A percentile compares a stretch with the other conserved stretches of the same genome.
phyloP scores from a whole-genome alignment of 129 eudicot species.

The Pseudognaphalium luteoalbum region DNA sequence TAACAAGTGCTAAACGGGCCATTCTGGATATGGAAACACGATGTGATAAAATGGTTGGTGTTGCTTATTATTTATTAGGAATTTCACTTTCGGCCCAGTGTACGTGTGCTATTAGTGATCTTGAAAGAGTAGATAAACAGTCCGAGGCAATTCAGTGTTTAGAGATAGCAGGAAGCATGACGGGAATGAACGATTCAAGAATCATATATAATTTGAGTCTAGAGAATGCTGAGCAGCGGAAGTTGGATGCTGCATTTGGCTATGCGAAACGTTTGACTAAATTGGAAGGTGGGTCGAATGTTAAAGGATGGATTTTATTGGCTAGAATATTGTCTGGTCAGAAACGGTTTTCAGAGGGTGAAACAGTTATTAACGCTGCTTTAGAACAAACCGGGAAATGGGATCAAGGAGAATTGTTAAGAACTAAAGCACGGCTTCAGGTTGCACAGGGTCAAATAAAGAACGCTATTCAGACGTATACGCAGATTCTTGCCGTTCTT shows the following conservation, averaged over 20 bases:
- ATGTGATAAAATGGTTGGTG: conserved; percentile 57
- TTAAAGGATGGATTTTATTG: conserved; percentile 66
- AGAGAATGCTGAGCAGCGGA: conserved; percentile 86
- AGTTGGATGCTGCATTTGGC: conserved; percentile 65
- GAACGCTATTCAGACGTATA: conserved; percentile 74
- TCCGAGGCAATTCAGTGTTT: conserved; percentile 62
- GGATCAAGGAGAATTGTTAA: conserved; percentile 79
- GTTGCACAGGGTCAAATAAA: conserved; percentile 80
- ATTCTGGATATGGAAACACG: conserved; percentile 43
- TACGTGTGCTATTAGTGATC: conserved; percentile 44
- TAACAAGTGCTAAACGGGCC: conserved; percentile 52
- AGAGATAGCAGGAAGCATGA: conserved; percentile 58
- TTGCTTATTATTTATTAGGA: conserved; percentile 61
- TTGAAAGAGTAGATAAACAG: conserved; percentile 57
- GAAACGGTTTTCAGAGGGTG: conserved; percentile 67
- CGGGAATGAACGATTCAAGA: conserved; percentile 53
- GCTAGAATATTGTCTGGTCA: conserved; percentile 79
- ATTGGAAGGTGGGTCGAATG: conserved; percentile 72
- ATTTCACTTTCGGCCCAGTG: conserved; percentile 55
- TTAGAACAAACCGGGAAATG: conserved; percentile 83
- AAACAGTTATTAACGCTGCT: conserved; percentile 70
- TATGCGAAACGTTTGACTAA: conserved; percentile 54
- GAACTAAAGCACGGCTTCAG: conserved; percentile 80
- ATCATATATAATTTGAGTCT: conserved; percentile 61
- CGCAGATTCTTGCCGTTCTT: conserved; percentile 83